Percentiles rank a stretch among this genome's conserved stretches.
Conservation (phyloP, 768 basidiomycete species). For the Amylocystis lapponica region DNA sequence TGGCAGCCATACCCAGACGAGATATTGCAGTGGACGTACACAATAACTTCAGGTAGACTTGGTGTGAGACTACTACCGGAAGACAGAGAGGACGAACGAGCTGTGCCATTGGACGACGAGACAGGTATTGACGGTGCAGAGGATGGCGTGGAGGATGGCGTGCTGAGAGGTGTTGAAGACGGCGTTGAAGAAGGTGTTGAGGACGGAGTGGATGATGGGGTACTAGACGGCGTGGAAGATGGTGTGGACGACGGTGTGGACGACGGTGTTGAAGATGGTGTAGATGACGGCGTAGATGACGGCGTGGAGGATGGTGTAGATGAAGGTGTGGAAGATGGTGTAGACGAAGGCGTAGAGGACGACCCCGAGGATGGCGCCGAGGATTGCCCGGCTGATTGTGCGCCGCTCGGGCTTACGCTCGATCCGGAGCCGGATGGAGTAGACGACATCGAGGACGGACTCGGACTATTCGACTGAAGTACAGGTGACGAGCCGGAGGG, state of each 20-base stretch:
- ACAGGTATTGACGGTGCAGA: conserved; percentile 4
- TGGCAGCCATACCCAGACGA: conserved; percentile 1
- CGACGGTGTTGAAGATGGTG: conserved; percentile 8
- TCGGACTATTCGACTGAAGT: too few relatives aligned
- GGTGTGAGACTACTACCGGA: conserved; percentile 2
- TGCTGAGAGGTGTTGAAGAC: conserved; percentile 10
- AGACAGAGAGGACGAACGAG: background rate
- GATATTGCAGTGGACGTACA: conserved; percentile 6
- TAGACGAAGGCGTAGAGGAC: conserved; percentile 16
- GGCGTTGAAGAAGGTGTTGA: conserved; percentile 2
- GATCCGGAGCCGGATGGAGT: background rate
- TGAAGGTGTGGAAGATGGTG: conserved; percentile 10
- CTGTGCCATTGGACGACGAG: background rate
- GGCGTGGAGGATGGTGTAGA: conserved; percentile 9
- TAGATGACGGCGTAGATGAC: conserved; percentile 4
- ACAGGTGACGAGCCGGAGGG: too few relatives aligned
- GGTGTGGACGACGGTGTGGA: conserved; percentile 11
- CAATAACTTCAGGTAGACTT: conserved; percentile 19
- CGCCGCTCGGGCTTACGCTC: too few relatives aligned
- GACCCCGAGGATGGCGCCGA: background rate
- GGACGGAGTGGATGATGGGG: background rate
- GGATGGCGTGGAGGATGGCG: conserved; percentile 10
- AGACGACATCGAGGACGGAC: too few relatives aligned
- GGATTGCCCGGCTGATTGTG: conserved; percentile 1
- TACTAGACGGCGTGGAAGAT: conserved; percentile 5